Base-by-base conservation (phyloP, 225 moss, liverwort and hornwort genomes). In the Climacium dendroides region DNA sequence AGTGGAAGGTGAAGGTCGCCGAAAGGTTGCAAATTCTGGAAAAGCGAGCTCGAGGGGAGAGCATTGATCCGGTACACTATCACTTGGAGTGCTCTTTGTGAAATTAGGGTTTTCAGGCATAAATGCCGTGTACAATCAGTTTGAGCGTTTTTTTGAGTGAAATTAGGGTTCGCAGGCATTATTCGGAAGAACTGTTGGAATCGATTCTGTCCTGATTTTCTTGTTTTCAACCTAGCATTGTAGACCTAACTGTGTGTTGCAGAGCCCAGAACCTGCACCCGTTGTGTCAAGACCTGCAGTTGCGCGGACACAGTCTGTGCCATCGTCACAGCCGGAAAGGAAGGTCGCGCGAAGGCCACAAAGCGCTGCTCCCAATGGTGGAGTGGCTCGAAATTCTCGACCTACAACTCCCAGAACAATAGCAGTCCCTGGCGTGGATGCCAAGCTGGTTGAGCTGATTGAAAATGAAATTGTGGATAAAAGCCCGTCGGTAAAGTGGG, bases 401-500 rank as follows among this genome's bases (percentile, higher is more conserved):
- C 90, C 95, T 57, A 26, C 85, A 57, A 85, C 89, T 48, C 83
- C 90, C 61, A 87, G 54, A 82, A 58, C 74, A n/a, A 82, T 91
- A 60, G 84, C 92, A 80, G 93, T 98, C 19, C 96, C 96, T 85
- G 98, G 98, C 86, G 95, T 98, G 74, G 98, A 98, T 89, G 90
- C 96, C 57, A 98, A 96, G 89, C 92, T 96, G 62, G 96, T 96
- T 63, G 95, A 96, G 86, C 86, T 95, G 43, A 96, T 98, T 90
- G 98, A 98, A 92, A 98, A 96, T 59, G 98, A 98, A 48, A 96
- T 98, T 81, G 92, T 98, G 39, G 98, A 98, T 85, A 95, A 91
- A 93, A 96, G 94, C 84, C 98, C 96, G 29, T 95, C 98, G 34
- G 94, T 98, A 77, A 95, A 94, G 89, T 98, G 98, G 98, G 93